Evolutionary conservation across 2,329 filamentous ascomycete genomes (phyloP).

Genomic region (Fusarium beomiforme): DNA sequence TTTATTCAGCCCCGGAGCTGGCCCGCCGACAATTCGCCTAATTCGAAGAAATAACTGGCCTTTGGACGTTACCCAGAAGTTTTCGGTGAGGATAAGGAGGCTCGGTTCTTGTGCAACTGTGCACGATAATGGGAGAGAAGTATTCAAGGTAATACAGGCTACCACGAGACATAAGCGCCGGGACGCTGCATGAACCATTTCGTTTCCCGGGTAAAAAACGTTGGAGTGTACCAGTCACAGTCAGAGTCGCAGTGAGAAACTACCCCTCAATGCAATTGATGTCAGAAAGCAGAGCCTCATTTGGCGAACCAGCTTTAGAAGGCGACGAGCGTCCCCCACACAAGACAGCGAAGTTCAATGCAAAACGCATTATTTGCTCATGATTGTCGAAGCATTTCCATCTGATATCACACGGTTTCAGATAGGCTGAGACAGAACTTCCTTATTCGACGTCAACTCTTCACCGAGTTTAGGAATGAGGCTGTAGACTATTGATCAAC

Average conservation of each 20-base stretch:
- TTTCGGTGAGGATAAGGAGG: neutral
- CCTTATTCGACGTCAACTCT: neutral
- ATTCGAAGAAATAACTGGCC: neutral
- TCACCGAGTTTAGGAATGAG: neutral
- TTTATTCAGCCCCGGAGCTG: neutral
- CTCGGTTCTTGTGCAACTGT: neutral
- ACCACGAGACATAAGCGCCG: neutral
- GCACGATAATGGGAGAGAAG: neutral
- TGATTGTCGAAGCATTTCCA: neutral
- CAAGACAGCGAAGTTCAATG: neutral
- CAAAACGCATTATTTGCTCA: neutral
- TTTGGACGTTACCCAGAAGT: neutral
- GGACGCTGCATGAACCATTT: conserved; percentile 1
- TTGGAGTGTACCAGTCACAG: neutral
- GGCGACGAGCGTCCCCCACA: neutral
- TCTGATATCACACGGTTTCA: conserved; percentile 3
- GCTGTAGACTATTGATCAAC: neutral
- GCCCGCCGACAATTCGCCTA: neutral
- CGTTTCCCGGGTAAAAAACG: neutral
- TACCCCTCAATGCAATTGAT: neutral
- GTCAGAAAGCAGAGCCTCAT: conserved; percentile 3
- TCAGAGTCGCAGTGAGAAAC: neutral
- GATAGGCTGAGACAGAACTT: neutral
- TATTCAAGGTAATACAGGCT: neutral
- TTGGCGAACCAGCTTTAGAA: conserved; percentile 11